Evolutionary conservation across 345 rosid genomes (phyloP).

Genomic region (Gossypium anomalum): DNA sequence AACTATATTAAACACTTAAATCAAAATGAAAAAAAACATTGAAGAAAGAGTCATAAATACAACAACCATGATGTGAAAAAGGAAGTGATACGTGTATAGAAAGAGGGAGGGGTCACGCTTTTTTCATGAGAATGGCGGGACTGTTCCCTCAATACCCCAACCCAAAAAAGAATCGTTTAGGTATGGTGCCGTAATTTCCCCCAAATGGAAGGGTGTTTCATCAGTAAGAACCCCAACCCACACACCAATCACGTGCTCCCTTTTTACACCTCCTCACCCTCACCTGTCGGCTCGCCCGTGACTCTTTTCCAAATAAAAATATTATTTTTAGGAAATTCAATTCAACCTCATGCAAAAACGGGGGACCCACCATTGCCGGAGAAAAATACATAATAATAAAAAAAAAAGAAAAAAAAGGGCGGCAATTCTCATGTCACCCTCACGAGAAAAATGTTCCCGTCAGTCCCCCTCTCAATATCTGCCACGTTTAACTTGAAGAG

Average conservation of each 20-base stretch:
- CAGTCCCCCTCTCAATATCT: not conserved
- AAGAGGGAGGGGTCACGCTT: not conserved
- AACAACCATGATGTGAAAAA: not conserved
- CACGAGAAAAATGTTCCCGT: constrained; percentile 8
- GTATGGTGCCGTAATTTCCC: not conserved
- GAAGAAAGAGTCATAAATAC: not conserved
- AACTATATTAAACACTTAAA: too few relatives aligned
- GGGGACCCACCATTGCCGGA: not conserved
- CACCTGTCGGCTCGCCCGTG: not conserved
- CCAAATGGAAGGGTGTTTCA: constrained; percentile 9
- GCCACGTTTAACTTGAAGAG: constrained; percentile 16
- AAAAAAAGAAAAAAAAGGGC: not conserved
- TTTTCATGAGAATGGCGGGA: not conserved
- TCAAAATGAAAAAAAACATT: too few relatives aligned
- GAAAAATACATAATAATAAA: not conserved
- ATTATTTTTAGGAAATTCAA: not conserved
- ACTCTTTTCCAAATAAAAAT: not conserved
- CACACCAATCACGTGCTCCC: constrained; percentile 11
- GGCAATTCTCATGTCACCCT: constrained; percentile 3
- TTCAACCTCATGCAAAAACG: not conserved
- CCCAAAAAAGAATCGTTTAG: not conserved
- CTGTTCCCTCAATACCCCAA: not conserved
- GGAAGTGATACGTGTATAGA: not conserved
- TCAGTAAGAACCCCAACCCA: not conserved
- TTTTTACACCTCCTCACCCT: not conserved